Conservation (phyloP, 1,284 basidiomycete species). For the Tetrapyrgos nigripes region DNA sequence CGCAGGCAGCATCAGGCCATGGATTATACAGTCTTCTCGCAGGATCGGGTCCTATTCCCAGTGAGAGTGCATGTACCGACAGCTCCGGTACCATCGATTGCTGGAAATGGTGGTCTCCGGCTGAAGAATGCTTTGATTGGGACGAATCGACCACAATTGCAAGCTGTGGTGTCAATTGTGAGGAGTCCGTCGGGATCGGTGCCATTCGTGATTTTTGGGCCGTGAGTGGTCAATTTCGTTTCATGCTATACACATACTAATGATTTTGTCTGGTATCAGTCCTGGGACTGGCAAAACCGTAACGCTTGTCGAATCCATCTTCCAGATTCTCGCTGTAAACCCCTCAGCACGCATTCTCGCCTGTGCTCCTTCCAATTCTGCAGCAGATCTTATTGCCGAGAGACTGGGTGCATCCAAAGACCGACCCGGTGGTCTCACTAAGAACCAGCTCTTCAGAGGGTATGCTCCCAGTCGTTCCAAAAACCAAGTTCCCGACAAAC, state of each 20-base stretch:
- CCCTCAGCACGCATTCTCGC: constrained; percentile 44
- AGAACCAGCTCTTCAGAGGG: constrained; percentile 59
- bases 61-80: constrained; percentile 3
- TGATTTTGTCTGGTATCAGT: neutral
- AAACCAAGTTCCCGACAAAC: constrained; percentile 47
- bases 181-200: constrained; percentile 49
- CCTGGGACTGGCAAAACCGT: constrained; percentile 54
- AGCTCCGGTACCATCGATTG: neutral
- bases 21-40: constrained; percentile 26
- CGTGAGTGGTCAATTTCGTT: constrained; percentile 49
- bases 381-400: constrained; percentile 45
- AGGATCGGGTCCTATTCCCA: constrained; percentile 22
- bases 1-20: constrained; percentile 63
- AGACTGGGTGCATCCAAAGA: constrained; percentile 42
- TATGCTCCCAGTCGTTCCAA: constrained; percentile 66
- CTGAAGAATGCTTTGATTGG: constrained; percentile 53
- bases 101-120: neutral
- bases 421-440: constrained; percentile 32
- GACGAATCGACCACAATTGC: constrained; percentile 56
- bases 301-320: constrained; percentile 56
- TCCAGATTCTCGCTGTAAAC: constrained; percentile 44
- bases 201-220: constrained; percentile 70
- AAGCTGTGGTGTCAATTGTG: constrained; percentile 60
- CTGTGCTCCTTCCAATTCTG: constrained; percentile 20
- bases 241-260: neutral